phyloP scores from a whole-genome alignment of 176 grass and related monocot species.

The Carex parvula region DNA sequence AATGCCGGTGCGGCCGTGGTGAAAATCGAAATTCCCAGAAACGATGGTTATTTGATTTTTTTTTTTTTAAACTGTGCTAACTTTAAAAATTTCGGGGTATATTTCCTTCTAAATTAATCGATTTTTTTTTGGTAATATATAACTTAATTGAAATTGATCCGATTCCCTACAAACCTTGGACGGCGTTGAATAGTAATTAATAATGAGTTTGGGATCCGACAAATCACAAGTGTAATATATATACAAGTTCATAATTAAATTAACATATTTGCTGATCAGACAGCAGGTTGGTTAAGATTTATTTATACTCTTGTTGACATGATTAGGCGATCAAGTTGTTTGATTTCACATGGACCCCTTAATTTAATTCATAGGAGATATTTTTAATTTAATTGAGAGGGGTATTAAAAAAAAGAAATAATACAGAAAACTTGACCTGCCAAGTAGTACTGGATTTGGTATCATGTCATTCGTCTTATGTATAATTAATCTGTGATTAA shows the following conservation, averaged over 20 bases:
- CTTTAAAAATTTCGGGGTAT: too few relatives aligned
- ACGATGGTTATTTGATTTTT: too few relatives aligned
- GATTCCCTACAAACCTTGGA: too few relatives aligned
- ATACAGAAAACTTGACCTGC: constrained; percentile 1
- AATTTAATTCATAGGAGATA: background rate
- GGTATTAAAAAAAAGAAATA: background rate
- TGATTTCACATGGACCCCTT: constrained; percentile 17
- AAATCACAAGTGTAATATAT: too few relatives aligned
- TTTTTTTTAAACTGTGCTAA: too few relatives aligned
- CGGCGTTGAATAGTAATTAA: background rate
- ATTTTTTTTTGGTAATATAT: too few relatives aligned
- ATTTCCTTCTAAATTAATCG: too few relatives aligned
- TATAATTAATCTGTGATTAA: constrained; percentile 5
- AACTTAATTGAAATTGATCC: too few relatives aligned
- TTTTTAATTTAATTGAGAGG: background rate
- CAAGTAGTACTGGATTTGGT: constrained; percentile 10
- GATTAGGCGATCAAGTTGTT: constrained; percentile 10
- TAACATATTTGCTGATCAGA: constrained; percentile 6
- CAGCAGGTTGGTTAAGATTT: background rate
- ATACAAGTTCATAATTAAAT: background rate
- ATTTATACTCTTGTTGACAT: background rate
- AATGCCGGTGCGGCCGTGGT: too few relatives aligned
- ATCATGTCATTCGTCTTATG: constrained; percentile 8
- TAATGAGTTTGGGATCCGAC: constrained; percentile 1
- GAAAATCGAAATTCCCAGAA: too few relatives aligned